Evolutionary conservation across 768 basidiomycete species (phyloP).

Genomic region (Rhodotorula paludigena): DNA sequence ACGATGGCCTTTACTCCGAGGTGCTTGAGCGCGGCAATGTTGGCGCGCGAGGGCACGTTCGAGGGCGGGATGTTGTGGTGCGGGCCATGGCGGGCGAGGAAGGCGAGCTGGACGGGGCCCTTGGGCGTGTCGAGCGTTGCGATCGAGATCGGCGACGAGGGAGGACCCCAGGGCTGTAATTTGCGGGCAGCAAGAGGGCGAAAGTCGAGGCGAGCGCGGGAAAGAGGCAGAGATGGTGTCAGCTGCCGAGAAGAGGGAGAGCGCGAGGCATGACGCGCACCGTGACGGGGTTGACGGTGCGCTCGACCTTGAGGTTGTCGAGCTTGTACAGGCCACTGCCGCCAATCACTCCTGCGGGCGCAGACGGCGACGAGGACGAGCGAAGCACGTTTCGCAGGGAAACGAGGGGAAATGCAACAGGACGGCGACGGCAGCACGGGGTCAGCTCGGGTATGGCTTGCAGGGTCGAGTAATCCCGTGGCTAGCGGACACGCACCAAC

Average conservation of each 20-base stretch:
- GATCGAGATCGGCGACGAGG: slow-evolving; percentile 89
- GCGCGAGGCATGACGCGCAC: slow-evolving; percentile 51
- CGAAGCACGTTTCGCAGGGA: no score
- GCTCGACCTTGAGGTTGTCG: slow-evolving; percentile 76
- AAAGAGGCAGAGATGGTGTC: background rate
- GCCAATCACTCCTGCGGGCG: slow-evolving; percentile 36
- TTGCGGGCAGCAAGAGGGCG: background rate
- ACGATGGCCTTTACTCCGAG: slow-evolving; percentile 83
- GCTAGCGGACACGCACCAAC: slow-evolving; percentile 9
- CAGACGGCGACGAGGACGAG: background rate
- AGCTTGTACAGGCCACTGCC: slow-evolving; percentile 74
- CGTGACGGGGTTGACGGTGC: slow-evolving; percentile 72
- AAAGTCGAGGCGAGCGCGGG: no score
- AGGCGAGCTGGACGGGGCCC: slow-evolving; percentile 59
- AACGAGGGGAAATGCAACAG: background rate
- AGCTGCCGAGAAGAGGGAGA: background rate
- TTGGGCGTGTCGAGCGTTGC: slow-evolving; percentile 74
- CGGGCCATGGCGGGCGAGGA: slow-evolving; percentile 83
- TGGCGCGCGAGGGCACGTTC: slow-evolving; percentile 75
- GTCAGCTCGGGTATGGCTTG: background rate
- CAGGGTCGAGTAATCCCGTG: no score
- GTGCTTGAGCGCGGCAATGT: slow-evolving; percentile 90
- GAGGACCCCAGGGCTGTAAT: slow-evolving; percentile 84
- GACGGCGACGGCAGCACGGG: background rate
- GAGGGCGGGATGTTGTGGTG: slow-evolving; percentile 75